phyloP scores from a whole-genome alignment of 352 stramenopile species.

The Phytophthora multivora region DNA sequence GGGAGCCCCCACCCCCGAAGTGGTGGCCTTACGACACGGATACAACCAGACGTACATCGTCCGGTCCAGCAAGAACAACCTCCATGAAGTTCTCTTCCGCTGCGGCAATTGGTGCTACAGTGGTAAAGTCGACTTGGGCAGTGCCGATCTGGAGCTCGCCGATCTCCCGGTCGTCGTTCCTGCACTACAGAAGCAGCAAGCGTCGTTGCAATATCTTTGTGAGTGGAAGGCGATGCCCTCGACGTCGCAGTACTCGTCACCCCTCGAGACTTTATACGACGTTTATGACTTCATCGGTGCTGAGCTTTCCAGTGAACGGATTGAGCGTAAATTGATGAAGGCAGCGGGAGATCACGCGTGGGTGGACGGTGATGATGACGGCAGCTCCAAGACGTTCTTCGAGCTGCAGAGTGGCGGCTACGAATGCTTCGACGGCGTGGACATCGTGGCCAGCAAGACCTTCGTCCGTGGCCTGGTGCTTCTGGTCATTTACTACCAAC shows the following conservation, averaged over 20 bases:
- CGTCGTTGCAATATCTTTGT: constrained; percentile 91
- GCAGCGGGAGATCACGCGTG: constrained; percentile 87
- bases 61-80: constrained; percentile 60
- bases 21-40: constrained; percentile 82
- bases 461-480: constrained; percentile 85
- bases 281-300: constrained; percentile 84
- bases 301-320: constrained; percentile 80
- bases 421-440: constrained; percentile 84
- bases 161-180: constrained; percentile 92
- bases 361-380: constrained; percentile 85
- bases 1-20: constrained; percentile 54
- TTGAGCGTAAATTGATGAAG: constrained; percentile 88
- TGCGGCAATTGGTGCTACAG: constrained; percentile 96
- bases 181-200: constrained; percentile 93
- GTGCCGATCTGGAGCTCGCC: constrained; percentile 74
- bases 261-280: constrained; percentile 82
- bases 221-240: constrained; percentile 83
- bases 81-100: constrained; percentile 92
- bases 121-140: constrained; percentile 89
- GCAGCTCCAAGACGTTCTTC: constrained; percentile 86
- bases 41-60: constrained; percentile 95
- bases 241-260: constrained; percentile 70
- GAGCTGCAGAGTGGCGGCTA: constrained; percentile 92
- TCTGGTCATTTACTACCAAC: constrained; percentile 84
- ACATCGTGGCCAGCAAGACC: constrained; percentile 88